A percentile compares a stretch with the other conserved stretches of the same genome.
Conservation (phyloP, 768 basidiomycete species). For the Rhizopogon sp. region DNA sequence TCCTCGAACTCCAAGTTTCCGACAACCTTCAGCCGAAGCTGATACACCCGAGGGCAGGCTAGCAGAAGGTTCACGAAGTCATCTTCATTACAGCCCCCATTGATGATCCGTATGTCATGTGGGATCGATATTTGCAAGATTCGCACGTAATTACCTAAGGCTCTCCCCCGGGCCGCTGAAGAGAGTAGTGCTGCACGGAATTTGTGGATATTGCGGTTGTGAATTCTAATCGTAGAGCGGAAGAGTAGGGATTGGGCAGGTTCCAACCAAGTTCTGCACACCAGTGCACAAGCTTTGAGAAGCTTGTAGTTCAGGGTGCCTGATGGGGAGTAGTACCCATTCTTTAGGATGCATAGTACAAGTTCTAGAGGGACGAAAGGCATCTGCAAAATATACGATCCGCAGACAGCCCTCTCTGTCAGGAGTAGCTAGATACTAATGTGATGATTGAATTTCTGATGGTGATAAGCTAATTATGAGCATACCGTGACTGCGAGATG, state of each 20-base stretch:
- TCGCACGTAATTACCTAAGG: constrained; percentile 13
- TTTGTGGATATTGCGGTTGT: not conserved
- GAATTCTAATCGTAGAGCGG: constrained; percentile 10
- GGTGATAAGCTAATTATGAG: too few species aligned
- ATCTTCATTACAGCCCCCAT: too few species aligned
- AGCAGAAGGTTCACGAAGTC: constrained; percentile 15
- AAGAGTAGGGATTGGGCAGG: constrained; percentile 26
- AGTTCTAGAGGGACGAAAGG: too few species aligned
- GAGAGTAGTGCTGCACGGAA: constrained; percentile 13
- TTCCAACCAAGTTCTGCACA: constrained; percentile 19
- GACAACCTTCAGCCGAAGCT: constrained; percentile 21
- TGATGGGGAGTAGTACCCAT: too few species aligned
- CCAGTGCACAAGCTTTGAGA: constrained; percentile 15
- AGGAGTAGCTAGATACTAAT: too few species aligned
- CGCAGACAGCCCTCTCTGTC: too few species aligned
- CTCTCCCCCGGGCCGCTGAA: constrained; percentile 10
- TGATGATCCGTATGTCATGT: too few species aligned
- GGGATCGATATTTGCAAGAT: constrained; percentile 17
- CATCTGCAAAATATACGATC: too few species aligned
- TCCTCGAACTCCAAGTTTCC: constrained; percentile 22
- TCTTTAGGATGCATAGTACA: too few species aligned
- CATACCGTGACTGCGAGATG: too few species aligned
- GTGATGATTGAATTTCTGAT: too few species aligned
- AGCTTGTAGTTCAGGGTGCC: too few species aligned
- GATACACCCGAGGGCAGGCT: constrained; percentile 29